Base-by-base conservation (phyloP, 768 basidiomycete genomes). In the Russula griseocarnosa region DNA sequence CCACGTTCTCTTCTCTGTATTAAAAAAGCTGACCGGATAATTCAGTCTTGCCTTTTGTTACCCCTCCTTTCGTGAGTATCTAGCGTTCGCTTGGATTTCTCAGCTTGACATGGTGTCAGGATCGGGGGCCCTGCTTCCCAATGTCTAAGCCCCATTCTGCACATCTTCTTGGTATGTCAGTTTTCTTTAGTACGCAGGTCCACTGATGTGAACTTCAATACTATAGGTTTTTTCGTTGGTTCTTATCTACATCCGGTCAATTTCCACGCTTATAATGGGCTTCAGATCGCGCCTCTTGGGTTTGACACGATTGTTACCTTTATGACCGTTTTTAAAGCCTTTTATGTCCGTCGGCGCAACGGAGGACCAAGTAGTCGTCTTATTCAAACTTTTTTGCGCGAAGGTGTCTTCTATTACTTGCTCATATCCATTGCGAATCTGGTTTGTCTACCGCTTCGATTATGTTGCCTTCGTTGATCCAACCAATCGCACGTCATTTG, bases 361-460 rank as follows among this genome's bases (percentile, higher is more conserved):
- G 88, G 88, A 34, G 86, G 87, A 22, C 84, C 88, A 42, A 90
- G 83, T 69, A 92, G 88, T 72, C 81, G 85, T 51, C 81, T 92
- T 50, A 90, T 92, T 60, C 89, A 91, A 71, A 92, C 90, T 36
- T 92, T 92, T 74, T 79, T 92, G 68, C 86, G 88, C 57, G 90
- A 92, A 79, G 90, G 90, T 66, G 85, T 92, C 65, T 92, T 91
- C 73, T 92, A 92, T 71, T 92, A 90, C 71, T 81, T 92, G 63
- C 74, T 92, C 67, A 92, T 92, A 71, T 91, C 90, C n/a, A 84
- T 91, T 56, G 90, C 90, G 54, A 92, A 92, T 76, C 76, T 92
- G 78, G 81, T 81, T 60, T 65, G 78, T 69, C 9, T 38, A 47
- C 9, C 30, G 18, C 18, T 22, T 52, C 13, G 20, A n/a, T 26